Conservation (phyloP, 768 basidiomycete species). For the Pleurotus ostreatus region DNA sequence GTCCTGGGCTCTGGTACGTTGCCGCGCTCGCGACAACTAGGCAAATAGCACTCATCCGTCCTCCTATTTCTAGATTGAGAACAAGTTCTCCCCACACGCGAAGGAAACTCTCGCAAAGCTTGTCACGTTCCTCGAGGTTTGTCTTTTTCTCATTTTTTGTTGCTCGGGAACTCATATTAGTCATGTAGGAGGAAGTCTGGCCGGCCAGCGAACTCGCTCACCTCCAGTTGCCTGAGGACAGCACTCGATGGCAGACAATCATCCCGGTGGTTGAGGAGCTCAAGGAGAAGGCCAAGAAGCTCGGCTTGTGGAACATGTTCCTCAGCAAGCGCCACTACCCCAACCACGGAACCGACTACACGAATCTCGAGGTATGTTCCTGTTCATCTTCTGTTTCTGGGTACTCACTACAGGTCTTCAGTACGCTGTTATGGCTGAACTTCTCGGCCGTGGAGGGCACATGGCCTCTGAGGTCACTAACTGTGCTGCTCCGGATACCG, state of each 20-base stretch:
- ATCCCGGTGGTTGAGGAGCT: constrained; percentile 80
- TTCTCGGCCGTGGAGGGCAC: constrained; percentile 81
- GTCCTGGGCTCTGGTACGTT: constrained; percentile 81
- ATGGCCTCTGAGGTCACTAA: constrained; percentile 86
- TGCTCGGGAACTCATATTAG: neutral
- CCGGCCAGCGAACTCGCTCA: constrained; percentile 77
- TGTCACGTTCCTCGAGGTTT: constrained; percentile 79
- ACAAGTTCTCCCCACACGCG: constrained; percentile 88
- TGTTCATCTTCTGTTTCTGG: neutral
- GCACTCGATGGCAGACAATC: constrained; percentile 77
- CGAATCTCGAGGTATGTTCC: constrained; percentile 79
- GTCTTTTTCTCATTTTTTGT: constrained; percentile 11
- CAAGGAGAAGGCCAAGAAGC: constrained; percentile 81
- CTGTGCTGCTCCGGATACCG: constrained; percentile 95
- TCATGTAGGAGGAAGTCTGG: constrained; percentile 76
- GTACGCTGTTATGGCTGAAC: constrained; percentile 98
- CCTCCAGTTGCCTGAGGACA: constrained; percentile 76
- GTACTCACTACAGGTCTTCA: constrained; percentile 20
- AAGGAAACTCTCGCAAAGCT: constrained; percentile 85
- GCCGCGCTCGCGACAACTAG: neutral
- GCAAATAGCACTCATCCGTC: neutral
- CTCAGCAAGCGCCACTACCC: constrained; percentile 93
- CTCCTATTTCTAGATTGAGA: constrained; percentile 57
- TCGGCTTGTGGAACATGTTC: constrained; percentile 97
- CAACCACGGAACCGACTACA: constrained; percentile 81